Conservation (phyloP, 2,329 filamentous ascomycete species). For the Talaromyces sp. region DNA sequence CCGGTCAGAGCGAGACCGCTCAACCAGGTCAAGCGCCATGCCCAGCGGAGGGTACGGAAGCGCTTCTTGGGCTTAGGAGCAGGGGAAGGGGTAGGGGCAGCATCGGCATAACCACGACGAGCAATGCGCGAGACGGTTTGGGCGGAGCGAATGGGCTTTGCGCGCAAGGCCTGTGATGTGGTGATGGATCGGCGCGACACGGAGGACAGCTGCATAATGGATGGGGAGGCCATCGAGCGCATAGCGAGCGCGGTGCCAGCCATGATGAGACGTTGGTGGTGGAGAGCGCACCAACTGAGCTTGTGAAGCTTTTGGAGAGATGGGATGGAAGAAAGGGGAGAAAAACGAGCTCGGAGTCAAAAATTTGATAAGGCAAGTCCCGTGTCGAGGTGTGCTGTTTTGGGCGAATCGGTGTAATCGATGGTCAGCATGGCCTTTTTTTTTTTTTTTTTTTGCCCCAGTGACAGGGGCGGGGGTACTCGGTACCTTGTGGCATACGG, state of each 20-base stretch:
- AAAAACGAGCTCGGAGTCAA: conserved; percentile 15
- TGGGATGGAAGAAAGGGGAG: conserved; percentile 12
- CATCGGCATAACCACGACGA: conserved; percentile 57
- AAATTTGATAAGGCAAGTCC: conserved; percentile 24
- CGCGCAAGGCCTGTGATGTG: conserved; percentile 30
- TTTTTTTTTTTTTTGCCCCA: conserved; percentile 1
- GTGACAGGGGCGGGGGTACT: not conserved
- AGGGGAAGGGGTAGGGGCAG: conserved; percentile 35
- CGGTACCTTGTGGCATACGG: not conserved
- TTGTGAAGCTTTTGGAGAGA: not conserved
- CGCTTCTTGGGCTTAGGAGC: conserved; percentile 56
- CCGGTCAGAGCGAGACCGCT: conserved; percentile 69
- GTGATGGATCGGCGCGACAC: conserved; percentile 42
- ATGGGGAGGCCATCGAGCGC: conserved; percentile 35
- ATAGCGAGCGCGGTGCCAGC: conserved; percentile 39
- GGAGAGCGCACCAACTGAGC: conserved; percentile 22
- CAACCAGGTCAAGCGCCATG: conserved; percentile 81
- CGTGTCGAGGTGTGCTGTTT: conserved; percentile 30
- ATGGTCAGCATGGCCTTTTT: no score
- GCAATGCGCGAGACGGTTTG: conserved; percentile 40
- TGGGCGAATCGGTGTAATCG: conserved; percentile 40
- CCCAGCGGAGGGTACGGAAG: conserved; percentile 73
- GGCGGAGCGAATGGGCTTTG: conserved; percentile 29
- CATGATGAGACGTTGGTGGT: conserved; percentile 27
- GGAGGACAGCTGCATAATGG: conserved; percentile 38